These are phyloP conservation scores for Yamagishiella unicocca DNA, from an alignment of 139 green algal genomes.

Conservation along the genomic window DNA sequence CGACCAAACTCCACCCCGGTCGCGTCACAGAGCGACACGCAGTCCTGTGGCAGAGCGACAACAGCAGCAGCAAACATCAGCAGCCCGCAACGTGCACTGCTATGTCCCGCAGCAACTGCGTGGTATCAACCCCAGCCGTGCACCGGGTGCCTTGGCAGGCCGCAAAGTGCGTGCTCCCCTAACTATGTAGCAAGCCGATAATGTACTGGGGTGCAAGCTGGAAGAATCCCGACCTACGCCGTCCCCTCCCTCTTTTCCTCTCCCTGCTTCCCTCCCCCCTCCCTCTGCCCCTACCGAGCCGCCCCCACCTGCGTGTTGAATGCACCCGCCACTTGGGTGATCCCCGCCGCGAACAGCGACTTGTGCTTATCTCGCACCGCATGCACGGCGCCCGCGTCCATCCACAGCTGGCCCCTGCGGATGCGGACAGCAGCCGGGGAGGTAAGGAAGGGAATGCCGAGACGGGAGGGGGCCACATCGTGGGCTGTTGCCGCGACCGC, in stretches of 20 bases:
- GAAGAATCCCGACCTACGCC: background rate
- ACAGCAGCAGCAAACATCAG: background rate
- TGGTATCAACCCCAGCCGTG: too few relatives aligned
- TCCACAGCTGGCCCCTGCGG: constrained; percentile 69
- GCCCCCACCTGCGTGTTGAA: constrained; percentile 46
- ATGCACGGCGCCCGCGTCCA: constrained; percentile 83
- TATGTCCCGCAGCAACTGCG: too few relatives aligned
- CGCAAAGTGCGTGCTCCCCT: too few relatives aligned
- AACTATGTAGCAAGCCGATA: too few relatives aligned
- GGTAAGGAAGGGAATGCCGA: background rate
- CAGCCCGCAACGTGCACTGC: background rate
- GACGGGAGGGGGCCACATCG: too few relatives aligned
- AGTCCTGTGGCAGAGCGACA: constrained; percentile 67
- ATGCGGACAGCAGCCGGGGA: background rate
- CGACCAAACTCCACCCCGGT: constrained; percentile 85
- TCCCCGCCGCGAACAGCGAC: constrained; percentile 87
- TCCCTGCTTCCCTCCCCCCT: background rate
- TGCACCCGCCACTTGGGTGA: constrained; percentile 63
- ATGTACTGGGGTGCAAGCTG: too few relatives aligned
- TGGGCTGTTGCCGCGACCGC: too few relatives aligned
- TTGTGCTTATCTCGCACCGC: constrained; percentile 81
- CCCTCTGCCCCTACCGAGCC: too few relatives aligned
- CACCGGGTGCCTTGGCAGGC: too few relatives aligned
- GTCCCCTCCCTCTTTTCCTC: background rate
- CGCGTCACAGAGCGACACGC: constrained; percentile 78